phyloP scores from a whole-genome alignment of 139 green algal genomes.

The Yamagishiella unicocca region DNA sequence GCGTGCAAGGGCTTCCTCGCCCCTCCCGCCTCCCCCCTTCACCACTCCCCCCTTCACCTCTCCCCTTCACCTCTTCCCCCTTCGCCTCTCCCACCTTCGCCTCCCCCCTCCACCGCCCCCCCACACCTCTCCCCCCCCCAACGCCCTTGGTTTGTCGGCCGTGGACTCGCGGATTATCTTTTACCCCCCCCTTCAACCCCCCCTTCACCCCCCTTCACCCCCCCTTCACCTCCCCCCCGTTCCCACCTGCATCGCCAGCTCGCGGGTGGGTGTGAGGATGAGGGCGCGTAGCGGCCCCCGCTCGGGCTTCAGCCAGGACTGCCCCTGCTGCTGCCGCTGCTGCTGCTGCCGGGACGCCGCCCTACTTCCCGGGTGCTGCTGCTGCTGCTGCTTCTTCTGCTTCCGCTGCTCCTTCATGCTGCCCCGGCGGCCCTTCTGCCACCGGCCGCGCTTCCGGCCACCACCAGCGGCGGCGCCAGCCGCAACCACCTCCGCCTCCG shows the following conservation, averaged over 20 bases:
- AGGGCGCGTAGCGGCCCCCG: conserved; percentile 85
- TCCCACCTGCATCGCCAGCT: conserved; percentile 95
- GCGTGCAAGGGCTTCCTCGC: too few relatives aligned
- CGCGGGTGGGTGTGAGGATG: conserved; percentile 92
- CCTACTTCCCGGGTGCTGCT: neutral
- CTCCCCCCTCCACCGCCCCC: too few relatives aligned
- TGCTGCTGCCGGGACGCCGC: neutral
- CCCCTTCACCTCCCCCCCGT: conserved; percentile 55
- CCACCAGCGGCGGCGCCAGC: conserved; percentile 6
- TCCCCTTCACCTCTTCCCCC: too few relatives aligned
- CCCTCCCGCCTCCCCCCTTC: too few relatives aligned
- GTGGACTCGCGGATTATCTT: too few relatives aligned
- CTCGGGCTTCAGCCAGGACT: conserved; percentile 17
- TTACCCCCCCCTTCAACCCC: too few relatives aligned
- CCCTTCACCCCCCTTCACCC: too few relatives aligned
- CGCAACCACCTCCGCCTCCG: neutral
- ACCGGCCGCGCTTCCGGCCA: neutral
- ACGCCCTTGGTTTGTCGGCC: too few relatives aligned
- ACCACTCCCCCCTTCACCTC: too few relatives aligned
- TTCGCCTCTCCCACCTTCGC: too few relatives aligned
- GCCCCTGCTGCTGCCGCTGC: neutral
- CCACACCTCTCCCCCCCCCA: too few relatives aligned
- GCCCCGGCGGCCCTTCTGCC: neutral
- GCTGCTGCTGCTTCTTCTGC: conserved; percentile 9
- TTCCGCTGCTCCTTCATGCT: neutral